Base-by-base conservation (phyloP, 176 grass and related monocot genomes). In the Miscanthus lutarioriparius region DNA sequence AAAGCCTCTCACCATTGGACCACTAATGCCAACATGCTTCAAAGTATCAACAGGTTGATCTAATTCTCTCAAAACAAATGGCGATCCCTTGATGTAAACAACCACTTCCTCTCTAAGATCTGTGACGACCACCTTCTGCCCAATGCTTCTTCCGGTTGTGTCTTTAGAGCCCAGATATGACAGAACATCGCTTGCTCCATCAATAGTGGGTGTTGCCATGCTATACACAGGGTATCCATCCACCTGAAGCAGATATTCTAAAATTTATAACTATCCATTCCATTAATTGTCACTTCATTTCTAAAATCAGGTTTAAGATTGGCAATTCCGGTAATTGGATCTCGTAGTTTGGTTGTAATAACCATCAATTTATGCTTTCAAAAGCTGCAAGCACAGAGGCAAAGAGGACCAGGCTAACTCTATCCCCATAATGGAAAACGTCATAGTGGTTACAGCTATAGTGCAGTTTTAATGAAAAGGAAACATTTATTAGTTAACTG, bases 11-110 rank as follows among this genome's bases (percentile, higher is more conserved):
- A 98, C 96, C 91, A 92, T 83, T 61, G 91, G 91, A 37, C 96
- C 93, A 56, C 93, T 95, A 88, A 98, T 98, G 74, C 96, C 96
- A 90, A 96, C 96, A 98, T 98, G 96, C 87, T 98, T 98, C 58
- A 96, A 91, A 74, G 96, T 98, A 92, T 98, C 93, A 79, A 98
- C 91, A 87, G 96, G 93, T 76, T 93, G 93, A 87, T 98, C 93
- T 75, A 96, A 59, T 79, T 98, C 96, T 90, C 96, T 98, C 83
- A 98, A 92, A 92, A 98, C 96, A 89, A 98, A 98, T 37, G 96
- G 96, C 19, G 88, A 89, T 16, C 87, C 93, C 71, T 96, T 98
- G 76, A 96, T 91, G 78, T 98, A 98, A 82, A 98, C 91, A 82
- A 98, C 96, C 77, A 92, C 93, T 90, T 98, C 91, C 81, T 98